These are phyloP conservation scores for Clathrus columnatus DNA, from an alignment of 768 basidiomycete genomes.

Conservation along the genomic window DNA sequence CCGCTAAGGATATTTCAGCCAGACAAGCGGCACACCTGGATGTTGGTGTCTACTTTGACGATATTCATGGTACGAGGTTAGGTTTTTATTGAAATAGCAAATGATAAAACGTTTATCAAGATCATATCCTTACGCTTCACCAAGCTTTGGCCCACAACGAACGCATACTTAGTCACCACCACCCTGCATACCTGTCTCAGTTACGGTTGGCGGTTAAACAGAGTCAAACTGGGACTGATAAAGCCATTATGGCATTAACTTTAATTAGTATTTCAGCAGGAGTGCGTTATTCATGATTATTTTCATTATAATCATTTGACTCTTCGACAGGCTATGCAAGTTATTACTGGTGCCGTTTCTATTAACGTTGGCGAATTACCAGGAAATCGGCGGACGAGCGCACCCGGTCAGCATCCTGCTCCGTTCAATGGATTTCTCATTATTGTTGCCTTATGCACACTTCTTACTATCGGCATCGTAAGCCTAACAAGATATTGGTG, in stretches of 20 bases:
- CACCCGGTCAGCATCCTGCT: constrained; percentile 22
- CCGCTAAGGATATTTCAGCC: not conserved
- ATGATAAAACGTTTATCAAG: constrained; percentile 29
- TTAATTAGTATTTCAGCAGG: constrained; percentile 59
- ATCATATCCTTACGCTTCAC: constrained; percentile 85
- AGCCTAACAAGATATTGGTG: constrained; percentile 56
- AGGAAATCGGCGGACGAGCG: constrained; percentile 46
- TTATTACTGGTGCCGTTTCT: constrained; percentile 49
- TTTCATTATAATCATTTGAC: constrained; percentile 36
- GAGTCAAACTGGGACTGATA: constrained; percentile 56
- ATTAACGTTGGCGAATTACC: constrained; percentile 40
- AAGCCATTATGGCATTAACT: constrained; percentile 56
- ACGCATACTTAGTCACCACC: constrained; percentile 77
- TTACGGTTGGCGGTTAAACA: constrained; percentile 53
- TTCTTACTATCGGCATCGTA: constrained; percentile 39
- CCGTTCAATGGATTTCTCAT: constrained; percentile 48
- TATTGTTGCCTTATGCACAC: constrained; percentile 36
- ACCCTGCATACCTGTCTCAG: constrained; percentile 77
- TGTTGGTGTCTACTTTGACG: constrained; percentile 81
- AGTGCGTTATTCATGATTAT: constrained; percentile 42
- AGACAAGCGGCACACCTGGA: constrained; percentile 32
- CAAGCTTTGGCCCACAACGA: constrained; percentile 81
- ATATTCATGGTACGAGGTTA: constrained; percentile 66
- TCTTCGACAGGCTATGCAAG: constrained; percentile 2
- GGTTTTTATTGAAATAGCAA: not conserved